Evolutionary conservation across 129 eudicot genomes (phyloP).

Genomic region (Lactuca sativa): DNA sequence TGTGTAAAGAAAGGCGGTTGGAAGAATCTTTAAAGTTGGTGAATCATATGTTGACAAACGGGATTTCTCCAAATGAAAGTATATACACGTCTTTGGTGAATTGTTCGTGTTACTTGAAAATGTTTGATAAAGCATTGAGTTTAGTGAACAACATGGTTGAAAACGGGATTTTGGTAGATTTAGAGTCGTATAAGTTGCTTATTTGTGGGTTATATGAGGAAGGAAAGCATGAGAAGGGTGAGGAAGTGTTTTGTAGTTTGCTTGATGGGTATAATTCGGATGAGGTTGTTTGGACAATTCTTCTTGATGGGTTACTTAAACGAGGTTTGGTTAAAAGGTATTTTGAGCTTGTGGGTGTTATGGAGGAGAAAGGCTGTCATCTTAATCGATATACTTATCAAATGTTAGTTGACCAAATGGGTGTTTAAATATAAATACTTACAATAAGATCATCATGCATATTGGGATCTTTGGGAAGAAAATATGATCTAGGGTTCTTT

Average conservation of each 20-base stretch:
- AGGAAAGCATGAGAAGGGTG: slow-evolving; percentile 51
- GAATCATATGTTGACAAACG: slow-evolving; percentile 50
- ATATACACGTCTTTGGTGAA: slow-evolving; percentile 50
- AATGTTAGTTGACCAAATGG: slow-evolving; percentile 43
- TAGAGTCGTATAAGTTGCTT: slow-evolving; percentile 52
- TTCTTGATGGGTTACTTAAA: slow-evolving; percentile 73
- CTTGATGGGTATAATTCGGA: slow-evolving; percentile 71
- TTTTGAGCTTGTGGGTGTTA: slow-evolving; percentile 56
- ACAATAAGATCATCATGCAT: slow-evolving; percentile 26
- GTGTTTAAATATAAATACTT: slow-evolving; percentile 7
- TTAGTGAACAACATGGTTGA: slow-evolving; percentile 47
- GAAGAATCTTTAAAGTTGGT: slow-evolving; percentile 56
- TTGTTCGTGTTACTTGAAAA: slow-evolving; percentile 57
- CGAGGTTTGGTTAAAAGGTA: slow-evolving; percentile 51
- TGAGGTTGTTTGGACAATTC: slow-evolving; percentile 85
- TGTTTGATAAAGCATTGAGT: slow-evolving; percentile 57
- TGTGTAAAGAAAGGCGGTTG: slow-evolving; percentile 65
- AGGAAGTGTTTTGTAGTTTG: slow-evolving; percentile 52
- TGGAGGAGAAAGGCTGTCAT: slow-evolving; percentile 66
- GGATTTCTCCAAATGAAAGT: slow-evolving; percentile 52
- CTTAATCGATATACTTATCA: slow-evolving; percentile 55
- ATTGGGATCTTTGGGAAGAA: slow-evolving; percentile 21
- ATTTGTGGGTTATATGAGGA: slow-evolving; percentile 63
- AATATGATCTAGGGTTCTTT: not conserved
- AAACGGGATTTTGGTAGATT: slow-evolving; percentile 44